Percentiles rank a stretch among this genome's conserved stretches.
Evolutionary conservation across 495 filamentous ascomycete genomes (phyloP).

Genomic region (Durotheca rogersii): DNA sequence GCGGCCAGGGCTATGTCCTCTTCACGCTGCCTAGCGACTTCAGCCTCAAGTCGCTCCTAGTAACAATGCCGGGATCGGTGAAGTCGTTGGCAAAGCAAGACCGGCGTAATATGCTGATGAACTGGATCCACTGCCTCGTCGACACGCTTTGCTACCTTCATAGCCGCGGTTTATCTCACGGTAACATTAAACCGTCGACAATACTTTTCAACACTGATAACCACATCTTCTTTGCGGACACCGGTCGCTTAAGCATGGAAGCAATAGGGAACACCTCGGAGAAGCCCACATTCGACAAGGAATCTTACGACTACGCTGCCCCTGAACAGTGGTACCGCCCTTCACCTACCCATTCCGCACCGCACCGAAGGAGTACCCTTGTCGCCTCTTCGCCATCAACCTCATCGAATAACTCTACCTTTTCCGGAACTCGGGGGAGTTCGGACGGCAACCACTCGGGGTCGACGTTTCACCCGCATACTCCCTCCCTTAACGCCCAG

Average conservation of each 20-base stretch:
- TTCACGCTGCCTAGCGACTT: slow-evolving; percentile 74
- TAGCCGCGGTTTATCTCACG: slow-evolving; percentile 67
- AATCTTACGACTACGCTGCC: slow-evolving; percentile 84
- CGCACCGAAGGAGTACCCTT: slow-evolving; percentile 35
- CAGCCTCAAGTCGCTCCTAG: slow-evolving; percentile 75
- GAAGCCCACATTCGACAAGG: slow-evolving; percentile 61
- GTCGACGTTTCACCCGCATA: slow-evolving; percentile 37
- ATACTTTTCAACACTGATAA: slow-evolving; percentile 72
- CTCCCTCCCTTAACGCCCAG: slow-evolving; percentile 46
- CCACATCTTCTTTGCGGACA: slow-evolving; percentile 72
- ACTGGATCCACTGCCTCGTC: slow-evolving; percentile 85
- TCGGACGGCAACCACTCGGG: slow-evolving; percentile 31
- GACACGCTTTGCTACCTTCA: slow-evolving; percentile 79
- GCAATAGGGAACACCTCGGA: slow-evolving; percentile 42
- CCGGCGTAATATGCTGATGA: slow-evolving; percentile 67
- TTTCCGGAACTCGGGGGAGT: slow-evolving; percentile 37
- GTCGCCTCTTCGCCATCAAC: slow-evolving; percentile 30
- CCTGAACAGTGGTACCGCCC: slow-evolving; percentile 73
- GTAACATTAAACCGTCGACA: slow-evolving; percentile 81
- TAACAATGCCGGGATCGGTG: slow-evolving; percentile 63
- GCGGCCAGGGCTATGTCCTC: slow-evolving; percentile 70
- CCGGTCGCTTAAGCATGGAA: slow-evolving; percentile 55
- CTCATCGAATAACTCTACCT: slow-evolving; percentile 40
- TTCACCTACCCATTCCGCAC: slow-evolving; percentile 33
- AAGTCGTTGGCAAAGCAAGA: slow-evolving; percentile 71